phyloP scores from a whole-genome alignment of 495 filamentous ascomycete genomes.

The Extremus antarcticus region DNA sequence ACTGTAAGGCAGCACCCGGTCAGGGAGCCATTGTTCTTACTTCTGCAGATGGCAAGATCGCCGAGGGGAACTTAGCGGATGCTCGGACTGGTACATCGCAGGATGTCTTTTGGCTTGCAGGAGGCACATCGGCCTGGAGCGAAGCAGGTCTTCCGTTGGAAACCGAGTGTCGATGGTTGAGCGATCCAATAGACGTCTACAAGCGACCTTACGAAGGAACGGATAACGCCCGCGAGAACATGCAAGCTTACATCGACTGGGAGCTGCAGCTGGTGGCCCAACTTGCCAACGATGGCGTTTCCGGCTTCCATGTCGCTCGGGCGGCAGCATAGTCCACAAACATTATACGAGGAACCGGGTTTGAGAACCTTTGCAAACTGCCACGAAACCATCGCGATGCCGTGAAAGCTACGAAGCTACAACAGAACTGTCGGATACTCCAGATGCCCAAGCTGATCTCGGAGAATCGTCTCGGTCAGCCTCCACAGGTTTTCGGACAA shows the following conservation, averaged over 20 bases:
- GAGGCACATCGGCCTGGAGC: background rate
- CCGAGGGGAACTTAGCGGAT: background rate
- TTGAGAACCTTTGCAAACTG: too few species aligned
- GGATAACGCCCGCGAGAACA: background rate
- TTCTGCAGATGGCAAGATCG: background rate
- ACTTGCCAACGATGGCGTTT: background rate
- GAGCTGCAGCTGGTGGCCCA: constrained; percentile 1
- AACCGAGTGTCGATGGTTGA: background rate
- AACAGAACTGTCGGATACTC: background rate
- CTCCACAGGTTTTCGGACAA: constrained; percentile 34
- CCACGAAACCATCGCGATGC: too few species aligned
- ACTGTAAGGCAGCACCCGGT: background rate
- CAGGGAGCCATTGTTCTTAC: background rate
- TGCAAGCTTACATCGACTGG: constrained; percentile 1
- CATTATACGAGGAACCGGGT: too few species aligned
- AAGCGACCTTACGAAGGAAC: constrained; percentile 1
- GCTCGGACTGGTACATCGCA: background rate
- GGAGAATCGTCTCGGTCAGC: constrained; percentile 31
- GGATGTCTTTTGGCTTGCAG: background rate
- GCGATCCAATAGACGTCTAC: background rate
- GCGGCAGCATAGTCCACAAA: background rate
- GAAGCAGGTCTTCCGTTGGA: background rate
- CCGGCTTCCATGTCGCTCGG: constrained; percentile 1
- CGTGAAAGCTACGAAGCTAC: background rate
- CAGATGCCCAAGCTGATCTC: constrained; percentile 26